Conservation (phyloP, 345 rosid genomes). For the Eucalyptus dawsonii region DNA sequence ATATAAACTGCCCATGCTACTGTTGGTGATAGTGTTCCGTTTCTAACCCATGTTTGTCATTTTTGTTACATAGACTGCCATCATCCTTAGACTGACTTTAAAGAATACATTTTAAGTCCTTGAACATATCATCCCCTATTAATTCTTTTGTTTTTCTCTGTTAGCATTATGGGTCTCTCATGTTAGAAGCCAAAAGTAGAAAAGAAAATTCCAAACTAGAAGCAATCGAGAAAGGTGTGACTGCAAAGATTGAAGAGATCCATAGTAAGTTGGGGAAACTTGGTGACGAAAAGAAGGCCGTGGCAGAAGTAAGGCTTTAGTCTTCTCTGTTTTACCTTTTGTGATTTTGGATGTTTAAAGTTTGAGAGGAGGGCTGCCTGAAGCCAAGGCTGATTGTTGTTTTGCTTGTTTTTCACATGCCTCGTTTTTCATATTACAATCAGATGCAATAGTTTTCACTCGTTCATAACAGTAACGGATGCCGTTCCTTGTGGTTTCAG, state of each 20-base stretch:
- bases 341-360: too few species aligned
- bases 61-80: not conserved
- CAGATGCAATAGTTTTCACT: too few species aligned
- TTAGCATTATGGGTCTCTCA: constrained; percentile 76
- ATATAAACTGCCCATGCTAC: not conserved
- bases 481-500: too few species aligned
- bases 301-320: too few species aligned
- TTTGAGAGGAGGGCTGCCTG: too few species aligned
- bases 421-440: too few species aligned
- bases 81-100: not conserved
- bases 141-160: not conserved
- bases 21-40: not conserved
- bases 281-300: too few species aligned
- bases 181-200: constrained; percentile 62
- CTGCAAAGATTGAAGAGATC: constrained; percentile 44
- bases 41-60: not conserved
- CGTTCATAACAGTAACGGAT: too few species aligned
- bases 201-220: constrained; percentile 43
- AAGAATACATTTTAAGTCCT: not conserved
- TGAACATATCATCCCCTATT: not conserved
- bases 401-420: too few species aligned
- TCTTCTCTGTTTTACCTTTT: too few species aligned
- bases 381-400: too few species aligned
- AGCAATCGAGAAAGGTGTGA: constrained; percentile 57
- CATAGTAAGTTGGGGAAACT: constrained; percentile 8